Evolutionary conservation across 306 rosid genomes (phyloP), one percentile per base, ranked within the genome.

Genomic region (Lathyrus oleraceus): DNA sequence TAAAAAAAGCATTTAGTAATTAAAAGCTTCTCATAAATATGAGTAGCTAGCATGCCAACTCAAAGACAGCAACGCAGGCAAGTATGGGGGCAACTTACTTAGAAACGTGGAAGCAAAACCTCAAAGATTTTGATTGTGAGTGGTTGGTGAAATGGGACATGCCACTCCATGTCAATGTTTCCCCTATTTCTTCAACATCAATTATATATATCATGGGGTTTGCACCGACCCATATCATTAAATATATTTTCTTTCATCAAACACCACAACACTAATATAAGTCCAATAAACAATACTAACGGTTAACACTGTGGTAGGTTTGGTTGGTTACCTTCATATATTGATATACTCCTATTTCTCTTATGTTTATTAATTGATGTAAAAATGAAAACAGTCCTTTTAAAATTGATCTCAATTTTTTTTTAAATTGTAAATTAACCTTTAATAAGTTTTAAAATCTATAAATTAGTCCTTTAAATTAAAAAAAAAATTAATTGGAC

Each of bases 151-250:
- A 40, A 56, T 2, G 27, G 67, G 51, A 4, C 35, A 14, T 10
- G 30, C 40, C 27, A 16, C 1, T 15, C 61, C 52, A 32, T 44
- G 68, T 66, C 21, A 35, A 32, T 35, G 21, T 14, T 20, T 5
- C 59, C 58, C 49, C 59, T 28, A 1, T 23, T 65, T 65, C 57
- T 56, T 74, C 79, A 67, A 75, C 36, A 75, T n/a, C 19, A 25
- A 51, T 51, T 2, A 64, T 28, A 15, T 2, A 64, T 42, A 23
- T 35, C 10, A 39, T 51, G 36, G 65, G n/a, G 4, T 42, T 74
- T 19, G 25, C 67, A 66, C 51, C 73, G 15, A 52, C 65, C 62
- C 57, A 51, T 43, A 0, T 36, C 21, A 39, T 23, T 54, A 3
- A 53, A 21, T 21, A 10, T 5, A 9, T 21, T 53, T 53, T 20